Conservation (phyloP, 768 basidiomycete genomes). For the Phallus indusiatus region DNA sequence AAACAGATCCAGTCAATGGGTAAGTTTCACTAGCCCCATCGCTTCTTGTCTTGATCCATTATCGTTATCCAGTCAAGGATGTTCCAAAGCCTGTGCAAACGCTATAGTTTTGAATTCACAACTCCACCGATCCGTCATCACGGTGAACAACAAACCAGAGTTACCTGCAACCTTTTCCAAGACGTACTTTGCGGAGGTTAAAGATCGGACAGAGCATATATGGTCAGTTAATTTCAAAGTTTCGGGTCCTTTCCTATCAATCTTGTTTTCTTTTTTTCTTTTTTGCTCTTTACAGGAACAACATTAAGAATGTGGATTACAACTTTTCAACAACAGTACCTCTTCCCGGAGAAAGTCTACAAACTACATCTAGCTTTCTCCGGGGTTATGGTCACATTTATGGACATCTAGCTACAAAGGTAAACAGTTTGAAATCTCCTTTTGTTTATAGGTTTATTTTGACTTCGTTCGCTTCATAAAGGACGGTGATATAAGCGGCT, state of each 20-base stretch:
- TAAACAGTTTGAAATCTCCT: too few species aligned
- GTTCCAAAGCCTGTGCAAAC: neutral
- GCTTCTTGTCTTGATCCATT: neutral
- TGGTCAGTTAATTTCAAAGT: neutral
- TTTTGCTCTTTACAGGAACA: neutral
- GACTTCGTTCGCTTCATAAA: too few species aligned
- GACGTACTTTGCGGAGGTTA: neutral
- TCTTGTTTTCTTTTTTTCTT: conserved; percentile 15
- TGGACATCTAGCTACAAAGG: too few species aligned
- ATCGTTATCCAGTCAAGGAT: conserved; percentile 1
- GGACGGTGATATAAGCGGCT: too few species aligned
- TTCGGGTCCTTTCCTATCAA: neutral
- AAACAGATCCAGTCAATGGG: conserved; percentile 8
- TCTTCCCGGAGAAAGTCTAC: conserved; percentile 10
- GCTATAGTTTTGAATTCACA: neutral
- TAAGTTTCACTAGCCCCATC: neutral
- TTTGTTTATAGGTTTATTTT: too few species aligned
- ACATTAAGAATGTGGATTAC: conserved; percentile 10
- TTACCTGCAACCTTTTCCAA: neutral
- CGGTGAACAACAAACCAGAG: neutral
- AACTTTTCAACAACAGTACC: conserved; percentile 9
- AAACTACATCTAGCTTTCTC: neutral
- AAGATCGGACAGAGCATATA: neutral
- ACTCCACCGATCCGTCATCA: neutral
- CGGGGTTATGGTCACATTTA: too few species aligned